phyloP scores from a whole-genome alignment of 306 rosid species.

The Vicia sativa region DNA sequence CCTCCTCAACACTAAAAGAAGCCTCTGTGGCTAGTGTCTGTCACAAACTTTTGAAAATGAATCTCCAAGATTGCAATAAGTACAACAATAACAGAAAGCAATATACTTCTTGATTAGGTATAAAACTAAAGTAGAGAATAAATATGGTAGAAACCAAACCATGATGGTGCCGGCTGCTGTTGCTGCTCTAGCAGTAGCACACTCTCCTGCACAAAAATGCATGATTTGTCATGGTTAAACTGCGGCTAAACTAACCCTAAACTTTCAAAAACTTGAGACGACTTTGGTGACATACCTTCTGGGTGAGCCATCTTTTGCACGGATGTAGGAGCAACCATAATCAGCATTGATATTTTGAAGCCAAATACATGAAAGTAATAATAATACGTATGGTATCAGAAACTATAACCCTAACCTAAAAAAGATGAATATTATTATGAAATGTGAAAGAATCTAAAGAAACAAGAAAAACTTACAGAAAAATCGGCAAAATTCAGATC shows the following conservation, averaged over 20 bases:
- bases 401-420: too few species aligned
- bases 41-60: conserved; percentile 30
- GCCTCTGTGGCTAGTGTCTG: conserved; percentile 91
- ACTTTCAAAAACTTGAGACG: conserved; percentile 7
- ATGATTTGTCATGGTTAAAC: conserved; percentile 15
- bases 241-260: background rate
- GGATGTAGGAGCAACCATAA: too few species aligned
- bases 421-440: too few species aligned
- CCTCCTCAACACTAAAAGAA: conserved; percentile 91
- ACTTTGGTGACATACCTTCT: background rate
- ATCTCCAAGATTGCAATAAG: background rate
- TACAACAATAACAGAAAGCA: too few species aligned
- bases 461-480: too few species aligned
- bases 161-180: conserved; percentile 5
- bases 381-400: too few species aligned
- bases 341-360: too few species aligned
- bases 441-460: too few species aligned
- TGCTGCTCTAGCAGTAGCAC: conserved; percentile 1
- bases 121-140: background rate
- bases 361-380: too few species aligned
- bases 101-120: background rate
- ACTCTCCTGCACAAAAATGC: background rate
- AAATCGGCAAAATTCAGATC: too few species aligned
- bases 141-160: background rate
- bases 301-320: too few species aligned